Percentiles rank a stretch among this genome's conserved stretches.
phyloP scores from a whole-genome alignment of 2,329 filamentous ascomycete genomes.

The Pezicula rhizophila region DNA sequence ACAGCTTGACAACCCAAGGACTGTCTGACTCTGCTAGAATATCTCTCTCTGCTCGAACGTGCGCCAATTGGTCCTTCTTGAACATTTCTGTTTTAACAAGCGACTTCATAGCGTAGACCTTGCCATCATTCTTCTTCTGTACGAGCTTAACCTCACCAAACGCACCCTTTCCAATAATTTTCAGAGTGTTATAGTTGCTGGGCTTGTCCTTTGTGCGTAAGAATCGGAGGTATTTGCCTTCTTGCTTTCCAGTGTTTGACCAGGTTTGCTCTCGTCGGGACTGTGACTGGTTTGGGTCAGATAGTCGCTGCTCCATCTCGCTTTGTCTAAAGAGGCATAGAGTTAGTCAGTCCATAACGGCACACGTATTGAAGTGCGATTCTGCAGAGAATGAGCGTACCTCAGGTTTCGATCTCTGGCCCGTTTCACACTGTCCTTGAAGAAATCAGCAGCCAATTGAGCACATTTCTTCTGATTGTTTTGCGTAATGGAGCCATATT shows the following conservation, averaged over 20 bases:
- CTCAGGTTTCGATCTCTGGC: constrained; percentile 92
- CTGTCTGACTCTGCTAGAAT: constrained; percentile 99
- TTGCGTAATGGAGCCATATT: constrained; percentile 58
- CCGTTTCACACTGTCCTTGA: constrained; percentile 96
- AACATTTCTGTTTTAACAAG: constrained; percentile 99
- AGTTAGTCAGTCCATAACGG: constrained; percentile 18
- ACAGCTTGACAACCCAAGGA: constrained; percentile 97
- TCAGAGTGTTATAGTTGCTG: constrained; percentile 91
- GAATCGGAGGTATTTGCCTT: constrained; percentile 90
- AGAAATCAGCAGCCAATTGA: constrained; percentile 78
- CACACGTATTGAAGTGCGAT: constrained; percentile 3
- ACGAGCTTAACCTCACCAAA: constrained; percentile 98
- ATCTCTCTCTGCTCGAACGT: constrained; percentile 95
- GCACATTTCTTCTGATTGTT: constrained; percentile 67
- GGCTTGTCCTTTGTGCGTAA: constrained; percentile 88
- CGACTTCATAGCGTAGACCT: constrained; percentile 97
- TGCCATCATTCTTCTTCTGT: constrained; percentile 90
- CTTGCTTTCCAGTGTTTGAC: constrained; percentile 77
- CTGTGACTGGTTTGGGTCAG: constrained; percentile 68
- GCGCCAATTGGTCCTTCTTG: constrained; percentile 96
- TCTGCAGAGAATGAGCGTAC: constrained; percentile 42
- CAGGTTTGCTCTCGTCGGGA: constrained; percentile 78
- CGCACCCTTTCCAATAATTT: constrained; percentile 97
- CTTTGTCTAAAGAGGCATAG: constrained; percentile 60
- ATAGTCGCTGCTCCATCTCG: constrained; percentile 81